Percentiles rank a stretch among this genome's conserved stretches.
phyloP scores from a whole-genome alignment of 208 protist genomes.

The Wallacemonas sp. region DNA sequence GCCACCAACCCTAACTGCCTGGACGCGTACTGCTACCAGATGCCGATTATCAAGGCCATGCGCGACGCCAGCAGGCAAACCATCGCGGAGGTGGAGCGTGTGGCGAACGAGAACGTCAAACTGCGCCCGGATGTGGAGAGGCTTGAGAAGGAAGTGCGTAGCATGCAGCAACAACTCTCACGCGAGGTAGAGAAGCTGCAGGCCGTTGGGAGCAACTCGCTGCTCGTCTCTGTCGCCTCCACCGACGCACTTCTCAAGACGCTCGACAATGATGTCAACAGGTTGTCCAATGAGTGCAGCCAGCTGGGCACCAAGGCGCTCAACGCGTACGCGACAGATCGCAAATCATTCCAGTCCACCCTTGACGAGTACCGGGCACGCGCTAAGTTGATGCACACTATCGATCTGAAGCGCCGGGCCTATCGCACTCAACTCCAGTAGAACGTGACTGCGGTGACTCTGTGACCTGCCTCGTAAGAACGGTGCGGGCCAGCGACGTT shows the following conservation, averaged over 20 bases:
- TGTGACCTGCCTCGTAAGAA: too few species aligned
- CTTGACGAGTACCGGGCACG: slow-evolving; percentile 52
- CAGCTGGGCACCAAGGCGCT: slow-evolving; percentile 31
- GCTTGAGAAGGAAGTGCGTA: slow-evolving; percentile 46
- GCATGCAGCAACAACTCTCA: slow-evolving; percentile 46
- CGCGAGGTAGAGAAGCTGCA: slow-evolving; percentile 50
- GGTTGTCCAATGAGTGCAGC: slow-evolving; percentile 34
- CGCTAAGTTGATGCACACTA: slow-evolving; percentile 60
- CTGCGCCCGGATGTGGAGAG: slow-evolving; percentile 48
- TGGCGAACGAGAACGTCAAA: slow-evolving; percentile 46
- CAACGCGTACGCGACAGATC: slow-evolving; percentile 37
- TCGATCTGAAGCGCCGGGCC: slow-evolving; percentile 64
- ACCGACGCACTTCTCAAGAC: slow-evolving; percentile 65
- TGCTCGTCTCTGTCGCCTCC: slow-evolving; percentile 57
- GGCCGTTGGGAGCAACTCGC: slow-evolving; percentile 24
- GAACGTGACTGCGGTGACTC: too few species aligned
- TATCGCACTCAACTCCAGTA: slow-evolving; percentile 32
- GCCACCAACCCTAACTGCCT: slow-evolving; percentile 73
- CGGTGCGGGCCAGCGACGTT: background rate
- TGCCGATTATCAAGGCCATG: slow-evolving; percentile 79
- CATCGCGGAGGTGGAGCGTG: slow-evolving; percentile 54
- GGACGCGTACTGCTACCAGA: slow-evolving; percentile 84
- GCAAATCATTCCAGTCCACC: slow-evolving; percentile 43
- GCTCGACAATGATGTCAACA: slow-evolving; percentile 53
- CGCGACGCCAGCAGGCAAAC: slow-evolving; percentile 55